Base-by-base conservation (phyloP, 345 rosid species). In the Turnera subulata region DNA sequence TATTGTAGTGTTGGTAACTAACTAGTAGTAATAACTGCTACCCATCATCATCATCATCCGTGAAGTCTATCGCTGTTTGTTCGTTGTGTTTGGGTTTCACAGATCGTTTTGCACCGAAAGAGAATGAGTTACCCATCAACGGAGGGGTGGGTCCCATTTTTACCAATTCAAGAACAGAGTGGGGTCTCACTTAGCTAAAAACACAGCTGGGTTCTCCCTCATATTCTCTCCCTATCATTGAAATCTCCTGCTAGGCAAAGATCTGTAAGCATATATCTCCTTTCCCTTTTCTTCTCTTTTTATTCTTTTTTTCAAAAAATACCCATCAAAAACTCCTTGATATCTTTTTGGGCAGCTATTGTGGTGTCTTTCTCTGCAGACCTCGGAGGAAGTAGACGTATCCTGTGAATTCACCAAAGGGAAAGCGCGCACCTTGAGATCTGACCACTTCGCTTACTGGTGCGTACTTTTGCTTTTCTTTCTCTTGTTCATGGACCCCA, bases 401-500 rank as follows among this genome's bases (percentile, higher is more conserved):
- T 4, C 35, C 8, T 52, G 14, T 42, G 50, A 42, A 14, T 15
- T 51, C 43, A 37, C 6, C 5, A 24, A 12, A 40, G 25, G 45
- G 45, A 42, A 16, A 42, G 35, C 29, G 46, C 9, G 10, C 35
- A 33, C 46, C 49, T 33, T 46, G 65, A 72, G 80, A 76, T 76
- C 77, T 72, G 62, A 35, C 42, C 49, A 46, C 53, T 55, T 37
- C 8, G 10, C 60, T 12, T 63, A 40, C 46, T 43, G 55, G 50
- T 68, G 23, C 50, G 54, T n/a, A 17, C 10, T 9, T 6, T 25
- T 29, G 10, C 25, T 55, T 29, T 32, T 38, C 46, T 50, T 18
- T 1, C 50, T 54, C 29, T 24, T 29, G 11, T 58, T 42, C 46
- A 33, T 55, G 70, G 70, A 54, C 69, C 74, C 65, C 74, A 53